phyloP scores from a whole-genome alignment of 139 green algal species.

The Dunaliella sp. region DNA sequence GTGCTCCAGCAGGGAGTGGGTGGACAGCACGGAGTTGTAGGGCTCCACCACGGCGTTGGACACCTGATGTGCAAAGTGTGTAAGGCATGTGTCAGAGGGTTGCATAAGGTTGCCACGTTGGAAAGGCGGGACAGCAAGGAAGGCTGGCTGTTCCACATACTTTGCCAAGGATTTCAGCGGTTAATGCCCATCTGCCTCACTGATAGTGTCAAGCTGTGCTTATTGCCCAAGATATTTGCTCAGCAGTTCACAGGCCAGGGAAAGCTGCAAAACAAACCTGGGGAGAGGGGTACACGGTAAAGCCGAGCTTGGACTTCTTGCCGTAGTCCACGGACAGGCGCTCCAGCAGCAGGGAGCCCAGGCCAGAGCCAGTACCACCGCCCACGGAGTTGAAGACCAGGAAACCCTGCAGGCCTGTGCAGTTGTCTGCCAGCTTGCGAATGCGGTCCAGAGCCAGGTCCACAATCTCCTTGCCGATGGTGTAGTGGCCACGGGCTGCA shows the following conservation, averaged over 20 bases:
- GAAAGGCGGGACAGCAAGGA: too few relatives aligned
- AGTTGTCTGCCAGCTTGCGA: slow-evolving; percentile 87
- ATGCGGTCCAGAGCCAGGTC: slow-evolving; percentile 92
- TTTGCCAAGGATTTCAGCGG: too few relatives aligned
- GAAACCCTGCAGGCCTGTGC: slow-evolving; percentile 96
- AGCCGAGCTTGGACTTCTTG: slow-evolving; percentile 99
- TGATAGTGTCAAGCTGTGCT: too few relatives aligned
- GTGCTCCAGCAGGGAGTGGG: slow-evolving; percentile 96
- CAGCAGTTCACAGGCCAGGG: slow-evolving; percentile 98
- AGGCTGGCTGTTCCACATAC: too few relatives aligned
- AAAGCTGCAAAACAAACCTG: slow-evolving; percentile 92
- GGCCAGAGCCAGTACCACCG: slow-evolving; percentile 91
- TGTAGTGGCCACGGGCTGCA: slow-evolving; percentile 83
- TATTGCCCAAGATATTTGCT: too few relatives aligned
- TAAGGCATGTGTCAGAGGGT: too few relatives aligned
- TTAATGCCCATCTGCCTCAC: too few relatives aligned
- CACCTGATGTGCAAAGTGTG: too few relatives aligned
- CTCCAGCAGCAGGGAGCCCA: slow-evolving; percentile 96
- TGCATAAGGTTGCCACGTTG: too few relatives aligned
- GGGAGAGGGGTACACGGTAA: slow-evolving; percentile 94
- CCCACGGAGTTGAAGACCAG: slow-evolving; percentile 96
- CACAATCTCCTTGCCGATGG: slow-evolving; percentile 96
- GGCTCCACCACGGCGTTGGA: slow-evolving; percentile 95
- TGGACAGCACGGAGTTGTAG: slow-evolving; percentile 97
- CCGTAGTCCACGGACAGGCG: slow-evolving; percentile 98